These are phyloP conservation scores for Chlorella sp. DNA, from an alignment of 139 green algal species.

Conservation along the genomic window DNA sequence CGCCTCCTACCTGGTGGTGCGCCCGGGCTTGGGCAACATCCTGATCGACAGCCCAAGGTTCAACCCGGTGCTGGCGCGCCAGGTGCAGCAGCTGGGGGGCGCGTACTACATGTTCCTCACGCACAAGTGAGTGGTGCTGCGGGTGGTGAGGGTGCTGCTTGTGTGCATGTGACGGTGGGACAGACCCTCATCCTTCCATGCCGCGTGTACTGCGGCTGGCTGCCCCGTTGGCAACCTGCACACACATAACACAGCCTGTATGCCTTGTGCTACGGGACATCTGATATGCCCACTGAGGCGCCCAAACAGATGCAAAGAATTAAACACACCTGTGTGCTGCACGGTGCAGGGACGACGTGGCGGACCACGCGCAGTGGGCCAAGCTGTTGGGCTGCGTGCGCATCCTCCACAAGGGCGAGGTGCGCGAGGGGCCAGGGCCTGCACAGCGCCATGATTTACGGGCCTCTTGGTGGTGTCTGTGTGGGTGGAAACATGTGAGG, in stretches of 20 bases:
- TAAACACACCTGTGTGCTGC: background rate
- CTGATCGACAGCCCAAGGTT: constrained; percentile 69
- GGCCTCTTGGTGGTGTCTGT: too few species aligned
- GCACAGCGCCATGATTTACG: too few species aligned
- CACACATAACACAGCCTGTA: background rate
- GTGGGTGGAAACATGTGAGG: too few species aligned
- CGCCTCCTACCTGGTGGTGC: constrained; percentile 55
- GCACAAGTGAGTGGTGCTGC: constrained; percentile 56
- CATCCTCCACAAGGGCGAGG: constrained; percentile 62
- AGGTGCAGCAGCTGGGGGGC: constrained; percentile 58
- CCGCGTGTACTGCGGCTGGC: background rate
- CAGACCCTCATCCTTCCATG: background rate
- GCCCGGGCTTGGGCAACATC: constrained; percentile 64
- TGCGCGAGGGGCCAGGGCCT: too few species aligned
- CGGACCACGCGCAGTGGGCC: constrained; percentile 68
- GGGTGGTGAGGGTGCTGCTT: background rate
- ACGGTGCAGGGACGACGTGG: constrained; percentile 63
- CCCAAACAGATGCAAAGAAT: too few species aligned
- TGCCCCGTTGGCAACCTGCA: background rate
- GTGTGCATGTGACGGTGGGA: background rate
- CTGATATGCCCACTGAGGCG: too few species aligned
- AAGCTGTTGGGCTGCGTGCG: constrained; percentile 44
- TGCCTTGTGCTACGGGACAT: too few species aligned
- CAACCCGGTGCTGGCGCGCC: constrained; percentile 53
- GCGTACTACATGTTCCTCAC: constrained; percentile 71